These are phyloP conservation scores for Tulasnella sp. DNA, from an alignment of 768 basidiomycete species.

Conservation along the genomic window DNA sequence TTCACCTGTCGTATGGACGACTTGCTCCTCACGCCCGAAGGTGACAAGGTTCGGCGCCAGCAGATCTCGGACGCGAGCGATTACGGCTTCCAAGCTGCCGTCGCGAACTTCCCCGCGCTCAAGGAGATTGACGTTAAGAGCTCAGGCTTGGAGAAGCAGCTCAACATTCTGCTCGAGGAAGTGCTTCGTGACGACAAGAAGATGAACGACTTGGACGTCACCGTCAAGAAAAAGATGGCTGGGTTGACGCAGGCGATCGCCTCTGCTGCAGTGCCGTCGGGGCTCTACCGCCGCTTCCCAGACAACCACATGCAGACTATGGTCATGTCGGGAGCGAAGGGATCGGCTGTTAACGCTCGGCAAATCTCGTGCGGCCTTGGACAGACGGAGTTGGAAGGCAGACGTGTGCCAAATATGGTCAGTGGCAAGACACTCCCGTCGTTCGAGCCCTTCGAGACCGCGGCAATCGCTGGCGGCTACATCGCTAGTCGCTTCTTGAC, in stretches of 20 bases:
- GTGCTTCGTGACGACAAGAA: conserved; percentile 91
- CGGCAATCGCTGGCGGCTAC: conserved; percentile 94
- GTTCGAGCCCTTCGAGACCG: conserved; percentile 96
- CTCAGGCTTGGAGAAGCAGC: conserved; percentile 21
- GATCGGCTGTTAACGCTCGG: conserved; percentile 91
- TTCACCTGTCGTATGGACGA: conserved; percentile 99
- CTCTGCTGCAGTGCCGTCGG: conserved; percentile 73
- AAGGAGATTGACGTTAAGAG: conserved; percentile 28
- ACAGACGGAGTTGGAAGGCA: conserved; percentile 96
- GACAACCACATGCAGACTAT: conserved; percentile 99
- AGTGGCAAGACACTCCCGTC: conserved; percentile 97
- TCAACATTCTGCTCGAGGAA: conserved; percentile 69
- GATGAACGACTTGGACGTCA: conserved; percentile 94
- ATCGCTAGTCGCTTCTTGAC: conserved; percentile 98
- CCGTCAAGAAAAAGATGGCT: conserved; percentile 72
- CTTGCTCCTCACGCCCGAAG: conserved; percentile 74
- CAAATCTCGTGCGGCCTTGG: conserved; percentile 98
- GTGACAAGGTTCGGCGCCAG: conserved; percentile 55
- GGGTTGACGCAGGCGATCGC: conserved; percentile 86
- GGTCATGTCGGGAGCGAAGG: conserved; percentile 97
- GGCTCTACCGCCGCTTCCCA: conserved; percentile 87
- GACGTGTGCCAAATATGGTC: conserved; percentile 98
- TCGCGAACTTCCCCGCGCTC: conserved; percentile 81
- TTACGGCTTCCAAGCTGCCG: conserved; percentile 77
- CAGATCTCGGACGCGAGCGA: conserved; percentile 55